Evolutionary conservation across 2,329 filamentous ascomycete genomes (phyloP), one percentile per base, ranked within the genome.

Genomic region (Colletotrichum graminicola): DNA sequence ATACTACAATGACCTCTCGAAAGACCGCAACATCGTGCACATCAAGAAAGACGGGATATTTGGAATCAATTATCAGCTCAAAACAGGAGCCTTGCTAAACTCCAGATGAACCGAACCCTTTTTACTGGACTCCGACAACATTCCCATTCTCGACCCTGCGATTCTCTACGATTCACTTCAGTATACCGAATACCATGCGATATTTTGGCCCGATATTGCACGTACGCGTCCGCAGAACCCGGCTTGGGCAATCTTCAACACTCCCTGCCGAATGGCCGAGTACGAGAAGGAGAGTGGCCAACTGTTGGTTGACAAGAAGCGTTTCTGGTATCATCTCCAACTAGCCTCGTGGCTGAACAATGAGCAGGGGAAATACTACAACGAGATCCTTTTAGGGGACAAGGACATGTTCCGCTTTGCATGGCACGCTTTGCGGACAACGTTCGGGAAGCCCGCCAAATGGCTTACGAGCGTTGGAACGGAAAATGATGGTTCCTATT

Each of bases 341-440:
- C 64, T 71, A 11, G 67, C 67, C 8, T 71, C 64, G 12, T 71
- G 67, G 67, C 43, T 71, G 29, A 71, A 71, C 36, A 67, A 71
- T 0, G 67, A 71, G 36, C 64, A 71, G 29, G 67, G 64, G 5
- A 52, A 57, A 21, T 67, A 67, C 36, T 71, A 71, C 45, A 57
- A 62, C 14, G 63, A 62, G 23, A 41, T 67, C 3, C 18, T 71
- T 5, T 18, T 71, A 5, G 67, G 67, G 23, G 67, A 71, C 64
- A 71, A 71, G 45, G 67, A 71, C 52, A 71, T 62, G 63, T 71
- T 67, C 57, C 67, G 67, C n/a, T 71, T 71, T 12, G 67, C 63
- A 3, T 71, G 67, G 55, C 67, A 71, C 21, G 62, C 67, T 5
- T 43, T 71, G 7, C 39, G 32, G 7, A 71, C 64, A 5, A 45